Conservation (phyloP, 1,139 yeast genomes). For the Eremothecium gossypii region DNA sequence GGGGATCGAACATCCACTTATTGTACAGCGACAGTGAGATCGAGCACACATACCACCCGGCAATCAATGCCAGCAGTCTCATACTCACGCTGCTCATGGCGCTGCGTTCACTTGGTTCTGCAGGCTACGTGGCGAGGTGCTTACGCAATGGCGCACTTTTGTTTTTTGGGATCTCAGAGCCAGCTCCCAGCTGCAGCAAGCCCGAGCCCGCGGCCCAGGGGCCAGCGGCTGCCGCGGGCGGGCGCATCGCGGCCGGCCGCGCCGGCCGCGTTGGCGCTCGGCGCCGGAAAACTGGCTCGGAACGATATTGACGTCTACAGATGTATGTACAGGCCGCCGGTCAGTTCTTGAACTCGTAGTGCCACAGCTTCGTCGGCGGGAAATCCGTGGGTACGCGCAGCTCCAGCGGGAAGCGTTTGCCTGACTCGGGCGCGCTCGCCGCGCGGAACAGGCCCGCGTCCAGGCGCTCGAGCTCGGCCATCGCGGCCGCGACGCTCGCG, state of each 20-base stretch:
- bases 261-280: too few species aligned
- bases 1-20: constrained; percentile 89
- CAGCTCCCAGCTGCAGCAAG: too few species aligned
- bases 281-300: too few species aligned
- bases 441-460: constrained; percentile 30
- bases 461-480: constrained; percentile 52
- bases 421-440: constrained; percentile 30
- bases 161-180: too few species aligned
- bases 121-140: too few species aligned
- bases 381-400: constrained; percentile 81
- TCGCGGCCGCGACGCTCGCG: constrained; percentile 58
- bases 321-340: too few species aligned
- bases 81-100: not conserved
- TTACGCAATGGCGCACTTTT: too few species aligned
- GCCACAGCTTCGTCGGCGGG: constrained; percentile 85
- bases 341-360: constrained; percentile 39
- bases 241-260: too few species aligned
- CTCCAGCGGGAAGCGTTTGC: constrained; percentile 59
- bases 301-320: too few species aligned
- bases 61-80: constrained; percentile 17
- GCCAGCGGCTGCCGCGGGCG: too few species aligned
- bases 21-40: constrained; percentile 79
- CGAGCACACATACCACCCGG: constrained; percentile 51
- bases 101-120: too few species aligned
- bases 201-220: too few species aligned